phyloP scores from a whole-genome alignment of 2,329 filamentous ascomycete genomes.

The Pseudopithomyces chartarum region DNA sequence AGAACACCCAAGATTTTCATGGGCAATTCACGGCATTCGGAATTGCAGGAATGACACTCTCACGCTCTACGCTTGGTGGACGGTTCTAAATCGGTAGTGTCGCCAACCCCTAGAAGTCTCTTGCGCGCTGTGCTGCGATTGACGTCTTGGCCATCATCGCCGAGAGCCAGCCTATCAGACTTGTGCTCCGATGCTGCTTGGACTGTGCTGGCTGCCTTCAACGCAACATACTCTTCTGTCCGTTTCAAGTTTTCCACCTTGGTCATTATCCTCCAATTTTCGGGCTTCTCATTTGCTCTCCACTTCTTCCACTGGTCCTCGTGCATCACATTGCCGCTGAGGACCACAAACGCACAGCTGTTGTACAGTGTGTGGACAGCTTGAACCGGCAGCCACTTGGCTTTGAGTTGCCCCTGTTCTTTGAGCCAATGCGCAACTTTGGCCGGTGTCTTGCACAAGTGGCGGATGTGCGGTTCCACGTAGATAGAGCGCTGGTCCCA shows the following conservation, averaged over 20 bases:
- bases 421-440: constrained; percentile 38
- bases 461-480: constrained; percentile 41
- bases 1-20: no score
- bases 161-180: not conserved
- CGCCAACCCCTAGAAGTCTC: no score
- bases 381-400: constrained; percentile 43
- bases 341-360: constrained; percentile 40
- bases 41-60: no score
- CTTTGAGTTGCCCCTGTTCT: constrained; percentile 30
- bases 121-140: no score
- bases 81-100: no score
- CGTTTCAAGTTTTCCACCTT: constrained; percentile 40
- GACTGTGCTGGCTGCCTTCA: constrained; percentile 29
- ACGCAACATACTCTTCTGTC: constrained; percentile 34
- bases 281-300: constrained; percentile 30
- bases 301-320: constrained; percentile 37
- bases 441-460: constrained; percentile 36
- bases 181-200: constrained; percentile 25
- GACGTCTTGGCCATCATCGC: not conserved
- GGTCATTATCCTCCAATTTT: constrained; percentile 43
- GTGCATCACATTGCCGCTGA: constrained; percentile 40
- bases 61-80: no score
- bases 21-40: no score
- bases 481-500: constrained; percentile 46
- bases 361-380: constrained; percentile 38